Percentiles rank a stretch among this genome's conserved stretches.
Conservation (phyloP, 805 yeast genomes). For the Candida dendrica region DNA sequence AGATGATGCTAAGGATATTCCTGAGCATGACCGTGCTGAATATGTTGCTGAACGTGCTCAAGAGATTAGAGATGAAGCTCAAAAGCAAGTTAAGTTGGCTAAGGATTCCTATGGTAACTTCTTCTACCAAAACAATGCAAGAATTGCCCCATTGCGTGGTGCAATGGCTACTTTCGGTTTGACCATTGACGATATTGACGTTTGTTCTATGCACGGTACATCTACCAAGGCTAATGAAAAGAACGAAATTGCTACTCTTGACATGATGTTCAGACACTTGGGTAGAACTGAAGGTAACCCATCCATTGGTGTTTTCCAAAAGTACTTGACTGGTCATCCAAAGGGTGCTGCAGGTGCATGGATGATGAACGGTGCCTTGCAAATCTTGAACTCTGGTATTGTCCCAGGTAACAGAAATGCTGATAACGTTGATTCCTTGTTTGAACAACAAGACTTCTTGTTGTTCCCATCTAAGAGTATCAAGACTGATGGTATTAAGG, state of each 20-base stretch:
- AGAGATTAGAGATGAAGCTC: conserved; percentile 79
- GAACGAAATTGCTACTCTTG: conserved; percentile 90
- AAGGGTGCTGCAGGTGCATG: conserved; percentile 99
- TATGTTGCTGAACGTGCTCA: conserved; percentile 80
- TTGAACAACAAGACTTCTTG: conserved; percentile 81
- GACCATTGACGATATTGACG: conserved; percentile 90
- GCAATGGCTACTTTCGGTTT: conserved; percentile 91
- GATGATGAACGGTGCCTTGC: conserved; percentile 99
- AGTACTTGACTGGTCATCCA: conserved; percentile 98
- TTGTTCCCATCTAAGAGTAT: conserved; percentile 91
- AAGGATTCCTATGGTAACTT: conserved; percentile 93
- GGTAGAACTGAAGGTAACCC: conserved; percentile 98
- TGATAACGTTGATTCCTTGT: conserved; percentile 80
- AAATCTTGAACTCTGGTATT: conserved; percentile 83
- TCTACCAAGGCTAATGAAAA: conserved; percentile 98
- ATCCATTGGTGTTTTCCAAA: conserved; percentile 96
- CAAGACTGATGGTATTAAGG: conserved; percentile 95
- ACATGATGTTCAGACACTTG: conserved; percentile 87
- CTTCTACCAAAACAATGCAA: conserved; percentile 83
- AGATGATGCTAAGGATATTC: conserved; percentile 58
- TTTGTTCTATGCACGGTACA: conserved; percentile 98
- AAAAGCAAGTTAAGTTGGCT: conserved; percentile 79
- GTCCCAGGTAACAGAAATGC: conserved; percentile 99
- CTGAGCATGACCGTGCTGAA: conserved; percentile 42
- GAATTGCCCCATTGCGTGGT: conserved; percentile 96